Conservation (phyloP, 2,329 filamentous ascomycete genomes). For the Epichloe hybrida region DNA sequence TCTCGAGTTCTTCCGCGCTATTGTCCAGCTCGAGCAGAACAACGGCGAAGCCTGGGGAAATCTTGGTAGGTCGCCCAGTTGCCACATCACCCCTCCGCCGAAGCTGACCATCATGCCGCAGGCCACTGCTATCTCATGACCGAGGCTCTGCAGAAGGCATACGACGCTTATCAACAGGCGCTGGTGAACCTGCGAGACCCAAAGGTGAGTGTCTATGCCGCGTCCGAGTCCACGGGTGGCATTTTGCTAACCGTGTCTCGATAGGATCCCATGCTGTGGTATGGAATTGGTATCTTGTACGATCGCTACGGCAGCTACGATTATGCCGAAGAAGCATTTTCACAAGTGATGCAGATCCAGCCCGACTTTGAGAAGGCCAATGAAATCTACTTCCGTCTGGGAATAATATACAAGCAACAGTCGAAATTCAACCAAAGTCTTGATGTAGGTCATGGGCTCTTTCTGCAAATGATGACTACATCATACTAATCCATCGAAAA, state of each 20-base stretch:
- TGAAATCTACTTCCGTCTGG: slow-evolving; percentile 94
- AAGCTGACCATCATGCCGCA: slow-evolving; percentile 21
- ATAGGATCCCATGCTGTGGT: slow-evolving; percentile 94
- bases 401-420: slow-evolving; percentile 99
- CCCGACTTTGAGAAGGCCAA: slow-evolving; percentile 97
- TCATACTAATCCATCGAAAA: neutral
- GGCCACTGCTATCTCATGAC: slow-evolving; percentile 99
- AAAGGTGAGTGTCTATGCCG: slow-evolving; percentile 46
- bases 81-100: slow-evolving; percentile 9
- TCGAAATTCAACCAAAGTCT: slow-evolving; percentile 85
- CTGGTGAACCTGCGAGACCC: slow-evolving; percentile 85
- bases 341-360: slow-evolving; percentile 97
- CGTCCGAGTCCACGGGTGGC: neutral
- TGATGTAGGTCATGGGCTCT: slow-evolving; percentile 47
- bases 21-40: slow-evolving; percentile 73
- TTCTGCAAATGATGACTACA: neutral
- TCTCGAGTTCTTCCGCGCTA: slow-evolving; percentile 82
- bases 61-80: slow-evolving; percentile 48
- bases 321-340: slow-evolving; percentile 95
- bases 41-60: slow-evolving; percentile 97
- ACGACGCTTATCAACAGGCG: slow-evolving; percentile 91
- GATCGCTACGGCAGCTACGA: slow-evolving; percentile 93
- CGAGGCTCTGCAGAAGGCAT: slow-evolving; percentile 93
- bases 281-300: slow-evolving; percentile 94
- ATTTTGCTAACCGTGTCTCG: neutral